These are phyloP conservation scores for Neoscytalidium dimidiatum DNA, from an alignment of 2,329 filamentous ascomycete genomes.

Conservation along the genomic window DNA sequence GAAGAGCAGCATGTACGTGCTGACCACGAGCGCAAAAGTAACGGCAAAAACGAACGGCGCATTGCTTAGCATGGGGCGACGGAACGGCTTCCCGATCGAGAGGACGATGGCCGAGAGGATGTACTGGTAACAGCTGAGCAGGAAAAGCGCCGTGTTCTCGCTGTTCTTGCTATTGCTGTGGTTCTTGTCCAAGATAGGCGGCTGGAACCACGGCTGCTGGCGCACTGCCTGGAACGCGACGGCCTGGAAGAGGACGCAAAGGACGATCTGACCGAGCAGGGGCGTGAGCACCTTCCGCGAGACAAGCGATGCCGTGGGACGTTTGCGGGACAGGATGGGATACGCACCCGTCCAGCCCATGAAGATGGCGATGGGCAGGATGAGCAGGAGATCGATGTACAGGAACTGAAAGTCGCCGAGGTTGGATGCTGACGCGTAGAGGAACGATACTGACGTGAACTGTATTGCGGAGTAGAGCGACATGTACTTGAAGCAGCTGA, in stretches of 20 bases:
- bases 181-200: constrained; percentile 73
- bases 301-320: constrained; percentile 88
- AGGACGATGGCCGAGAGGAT: constrained; percentile 87
- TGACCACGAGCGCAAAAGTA: constrained; percentile 64
- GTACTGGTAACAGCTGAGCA: constrained; percentile 92
- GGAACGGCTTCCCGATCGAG: constrained; percentile 87
- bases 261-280: constrained; percentile 80
- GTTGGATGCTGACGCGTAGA: constrained; percentile 92
- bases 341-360: constrained; percentile 97
- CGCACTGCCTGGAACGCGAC: constrained; percentile 74
- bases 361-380: constrained; percentile 94
- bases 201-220: constrained; percentile 79
- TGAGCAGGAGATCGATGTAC: constrained; percentile 90
- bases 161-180: constrained; percentile 88
- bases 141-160: constrained; percentile 88
- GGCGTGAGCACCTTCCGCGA: constrained; percentile 90
- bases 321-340: constrained; percentile 74
- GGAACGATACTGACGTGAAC: constrained; percentile 94
- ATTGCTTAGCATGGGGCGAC: constrained; percentile 77
- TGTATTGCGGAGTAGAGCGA: constrained; percentile 98
- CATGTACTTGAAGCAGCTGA: constrained; percentile 99
- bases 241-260: constrained; percentile 78
- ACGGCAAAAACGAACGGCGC: constrained; percentile 58
- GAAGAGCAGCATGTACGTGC: constrained; percentile 74
- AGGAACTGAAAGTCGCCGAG: constrained; percentile 97